These are phyloP conservation scores for Artomyces pyxidatus DNA, from an alignment of 768 basidiomycete species.

Conservation along the genomic window DNA sequence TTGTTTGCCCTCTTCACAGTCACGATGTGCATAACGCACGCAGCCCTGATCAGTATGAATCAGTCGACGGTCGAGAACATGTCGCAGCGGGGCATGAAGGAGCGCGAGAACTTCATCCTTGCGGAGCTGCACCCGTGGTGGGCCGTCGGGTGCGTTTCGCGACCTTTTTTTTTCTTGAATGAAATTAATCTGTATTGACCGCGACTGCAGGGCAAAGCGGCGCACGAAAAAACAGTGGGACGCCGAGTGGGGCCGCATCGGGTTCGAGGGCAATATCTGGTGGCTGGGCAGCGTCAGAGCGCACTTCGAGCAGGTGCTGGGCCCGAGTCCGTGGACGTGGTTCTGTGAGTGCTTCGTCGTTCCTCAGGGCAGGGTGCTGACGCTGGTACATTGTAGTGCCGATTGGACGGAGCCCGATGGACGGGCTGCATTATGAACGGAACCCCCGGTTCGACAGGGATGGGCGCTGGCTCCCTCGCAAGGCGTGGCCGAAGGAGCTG, in stretches of 20 bases:
- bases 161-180: not conserved
- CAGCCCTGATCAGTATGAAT: slow-evolving; percentile 50
- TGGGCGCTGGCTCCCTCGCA: slow-evolving; percentile 57
- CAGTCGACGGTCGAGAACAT: slow-evolving; percentile 82
- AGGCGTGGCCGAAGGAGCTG: slow-evolving; percentile 64
- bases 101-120: slow-evolving; percentile 50
- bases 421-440: slow-evolving; percentile 55
- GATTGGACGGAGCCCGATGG: slow-evolving; percentile 42
- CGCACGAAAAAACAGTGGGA: slow-evolving; percentile 50
- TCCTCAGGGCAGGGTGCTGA: not conserved
- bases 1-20: slow-evolving; percentile 67
- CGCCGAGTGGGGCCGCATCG: slow-evolving; percentile 70
- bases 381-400: slow-evolving; percentile 27
- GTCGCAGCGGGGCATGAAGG: slow-evolving; percentile 45
- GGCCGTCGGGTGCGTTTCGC: slow-evolving; percentile 41
- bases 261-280: slow-evolving; percentile 81
- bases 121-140: slow-evolving; percentile 45
- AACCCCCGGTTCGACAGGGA: slow-evolving; percentile 70
- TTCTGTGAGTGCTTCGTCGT: slow-evolving; percentile 49
- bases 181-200: not conserved
- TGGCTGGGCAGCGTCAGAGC: slow-evolving; percentile 54
- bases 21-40: slow-evolving; percentile 49
- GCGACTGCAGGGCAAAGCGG: slow-evolving; percentile 38
- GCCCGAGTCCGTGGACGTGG: slow-evolving; percentile 59
- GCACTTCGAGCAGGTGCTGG: slow-evolving; percentile 85